A percentile compares a stretch with the other conserved stretches of the same genome.
phyloP scores from a whole-genome alignment of 2,329 filamentous ascomycete genomes.

The Microascus cirrosus region DNA sequence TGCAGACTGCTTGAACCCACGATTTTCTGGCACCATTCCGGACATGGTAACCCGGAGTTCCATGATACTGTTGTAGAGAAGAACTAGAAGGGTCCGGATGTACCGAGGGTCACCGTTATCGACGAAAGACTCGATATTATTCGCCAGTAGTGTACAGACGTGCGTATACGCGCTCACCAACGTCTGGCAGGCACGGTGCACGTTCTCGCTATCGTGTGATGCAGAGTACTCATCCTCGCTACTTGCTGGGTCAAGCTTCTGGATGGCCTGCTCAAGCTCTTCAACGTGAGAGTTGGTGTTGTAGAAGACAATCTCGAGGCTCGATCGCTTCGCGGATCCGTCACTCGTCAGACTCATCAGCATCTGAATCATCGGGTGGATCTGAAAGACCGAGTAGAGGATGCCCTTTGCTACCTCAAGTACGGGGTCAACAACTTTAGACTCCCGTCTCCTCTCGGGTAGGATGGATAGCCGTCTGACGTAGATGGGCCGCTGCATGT shows the following conservation, averaged over 20 bases:
- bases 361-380: constrained; percentile 57
- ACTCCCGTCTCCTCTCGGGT: constrained; percentile 52
- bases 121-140: constrained; percentile 53
- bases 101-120: constrained; percentile 56
- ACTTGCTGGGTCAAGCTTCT: constrained; percentile 40
- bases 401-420: constrained; percentile 56
- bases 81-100: constrained; percentile 51
- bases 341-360: constrained; percentile 51
- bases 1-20: neutral
- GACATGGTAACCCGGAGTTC: constrained; percentile 48
- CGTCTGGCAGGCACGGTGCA: constrained; percentile 51
- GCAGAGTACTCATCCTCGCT: constrained; percentile 34
- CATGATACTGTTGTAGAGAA: constrained; percentile 57
- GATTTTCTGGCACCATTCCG: constrained; percentile 12
- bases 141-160: constrained; percentile 48
- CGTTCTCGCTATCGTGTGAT: constrained; percentile 48
- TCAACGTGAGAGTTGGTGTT: constrained; percentile 57
- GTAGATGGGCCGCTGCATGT: constrained; percentile 48
- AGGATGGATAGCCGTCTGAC: constrained; percentile 52
- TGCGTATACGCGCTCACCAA: constrained; percentile 55
- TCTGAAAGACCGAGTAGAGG: constrained; percentile 56
- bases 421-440: constrained; percentile 47
- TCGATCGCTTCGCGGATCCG: constrained; percentile 48
- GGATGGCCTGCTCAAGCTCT: constrained; percentile 53
- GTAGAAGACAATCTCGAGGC: constrained; percentile 56